Base-by-base conservation (phyloP, 768 basidiomycete genomes). In the Megacollybia marginata region DNA sequence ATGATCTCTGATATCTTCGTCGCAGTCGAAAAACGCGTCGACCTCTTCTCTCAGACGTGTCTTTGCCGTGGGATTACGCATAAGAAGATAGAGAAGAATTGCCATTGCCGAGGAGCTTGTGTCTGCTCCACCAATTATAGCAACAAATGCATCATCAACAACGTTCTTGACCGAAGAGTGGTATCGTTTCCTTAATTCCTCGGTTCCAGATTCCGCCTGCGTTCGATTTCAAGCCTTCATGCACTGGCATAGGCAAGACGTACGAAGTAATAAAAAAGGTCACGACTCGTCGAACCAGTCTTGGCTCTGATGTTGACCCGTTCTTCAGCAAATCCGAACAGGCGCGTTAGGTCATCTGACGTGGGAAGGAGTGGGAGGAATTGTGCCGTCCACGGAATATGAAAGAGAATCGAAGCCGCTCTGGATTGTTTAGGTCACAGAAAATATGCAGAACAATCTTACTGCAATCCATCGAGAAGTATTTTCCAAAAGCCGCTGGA, bases 101-200 rank as follows among this genome's bases (percentile, higher is more conserved):
- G 55, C 64, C 5, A 79, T 55, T 1, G 65, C 66, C 5, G 65
- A 65, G 6, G 73, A 65, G 15, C 71, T 70, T 2, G 78, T 79
- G 54, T 79, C 78, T 19, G 74, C 64, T 9, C 78, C 78, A 10
- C 75, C 77, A 11, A 62, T 52, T 43, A 66, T 63, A 12, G 62
- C 62, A 23, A 76, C 63, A 2, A 63, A 51, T 12, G 65, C 63
- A 35, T 75, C 70, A 0, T 68, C 63, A 10, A 59, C 53, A 28
- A 56, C 8, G 23, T 28, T 6, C 23, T 28, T 28, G 23, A 3
- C 4, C 2, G 23, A 28, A 28, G 23, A 8, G 8, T 18, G 13
- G 38, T 13, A 13, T 3, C n/a, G n/a, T n/a, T n/a, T n/a, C n/a
- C n/a, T n/a, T n/a, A n/a, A 13, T 40, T 40, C 8, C 8, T 18